These are phyloP conservation scores for Intubia oerlemansii DNA, from an alignment of 2,329 filamentous ascomycete species.

Conservation along the genomic window DNA sequence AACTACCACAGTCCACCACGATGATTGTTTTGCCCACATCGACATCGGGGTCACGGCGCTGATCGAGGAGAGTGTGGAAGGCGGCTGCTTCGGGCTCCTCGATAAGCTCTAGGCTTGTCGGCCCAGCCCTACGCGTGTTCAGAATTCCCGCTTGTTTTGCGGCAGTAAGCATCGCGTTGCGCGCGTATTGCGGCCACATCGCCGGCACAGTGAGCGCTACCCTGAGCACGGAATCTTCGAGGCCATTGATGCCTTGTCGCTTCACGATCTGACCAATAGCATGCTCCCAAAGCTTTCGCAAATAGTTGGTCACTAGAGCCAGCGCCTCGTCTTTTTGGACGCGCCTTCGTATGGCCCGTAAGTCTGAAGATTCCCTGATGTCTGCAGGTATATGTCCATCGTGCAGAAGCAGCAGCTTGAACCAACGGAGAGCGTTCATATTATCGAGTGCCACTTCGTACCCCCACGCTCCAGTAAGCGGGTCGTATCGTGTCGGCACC, in stretches of 20 bases:
- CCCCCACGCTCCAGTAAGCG: slow-evolving; percentile 2
- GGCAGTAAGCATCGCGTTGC: slow-evolving; percentile 16
- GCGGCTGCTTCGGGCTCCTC: slow-evolving; percentile 25
- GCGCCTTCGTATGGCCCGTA: slow-evolving; percentile 1
- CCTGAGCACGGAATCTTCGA: slow-evolving; percentile 11
- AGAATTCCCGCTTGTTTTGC: slow-evolving; percentile 16
- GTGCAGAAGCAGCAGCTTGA: slow-evolving; percentile 7
- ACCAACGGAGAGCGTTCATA: slow-evolving; percentile 5
- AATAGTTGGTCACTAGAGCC: slow-evolving; percentile 14
- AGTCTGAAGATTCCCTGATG: slow-evolving; percentile 3
- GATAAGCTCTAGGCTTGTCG: slow-evolving; percentile 15
- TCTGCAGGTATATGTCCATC: slow-evolving; percentile 5
- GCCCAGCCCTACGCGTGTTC: slow-evolving; percentile 6
- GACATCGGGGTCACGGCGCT: slow-evolving; percentile 6
- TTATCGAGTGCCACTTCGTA: slow-evolving; percentile 1
- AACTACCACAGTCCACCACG: slow-evolving; percentile 13
- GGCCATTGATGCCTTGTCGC: slow-evolving; percentile 2
- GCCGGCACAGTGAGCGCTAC: slow-evolving; percentile 22
- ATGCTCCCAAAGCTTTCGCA: slow-evolving; percentile 15
- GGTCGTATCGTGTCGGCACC: slow-evolving; percentile 5
- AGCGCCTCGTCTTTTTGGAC: slow-evolving; percentile 7
- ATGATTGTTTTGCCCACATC: slow-evolving; percentile 9
- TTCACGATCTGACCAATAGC: slow-evolving; percentile 8
- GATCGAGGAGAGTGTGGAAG: slow-evolving; percentile 16
- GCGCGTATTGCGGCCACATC: slow-evolving; percentile 21